These are phyloP conservation scores for Verticillium tricorpus DNA, from an alignment of 2,329 filamentous ascomycete species.

Conservation along the genomic window DNA sequence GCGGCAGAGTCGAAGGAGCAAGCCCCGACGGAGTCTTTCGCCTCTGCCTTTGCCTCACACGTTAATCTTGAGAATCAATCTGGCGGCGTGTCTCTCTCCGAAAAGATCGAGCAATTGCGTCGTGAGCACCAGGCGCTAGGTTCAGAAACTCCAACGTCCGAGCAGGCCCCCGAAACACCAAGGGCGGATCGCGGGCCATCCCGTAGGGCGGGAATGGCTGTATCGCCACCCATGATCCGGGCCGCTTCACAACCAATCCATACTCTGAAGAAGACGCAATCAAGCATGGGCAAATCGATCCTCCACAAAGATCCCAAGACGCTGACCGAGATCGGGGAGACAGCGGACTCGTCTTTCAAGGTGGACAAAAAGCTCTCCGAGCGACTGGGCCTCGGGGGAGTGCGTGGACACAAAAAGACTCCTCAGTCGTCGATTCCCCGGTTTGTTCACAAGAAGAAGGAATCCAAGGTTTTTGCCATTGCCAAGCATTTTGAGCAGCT, in stretches of 20 bases:
- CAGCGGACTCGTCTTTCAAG: slow-evolving; percentile 37
- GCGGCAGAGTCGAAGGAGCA: neutral
- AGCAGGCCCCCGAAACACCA: slow-evolving; percentile 16
- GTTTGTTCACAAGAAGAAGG: slow-evolving; percentile 71
- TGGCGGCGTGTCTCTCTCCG: slow-evolving; percentile 27
- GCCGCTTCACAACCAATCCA: slow-evolving; percentile 48
- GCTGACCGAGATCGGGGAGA: slow-evolving; percentile 20
- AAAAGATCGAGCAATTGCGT: slow-evolving; percentile 47
- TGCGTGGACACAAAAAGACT: slow-evolving; percentile 56
- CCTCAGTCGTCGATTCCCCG: slow-evolving; percentile 78
- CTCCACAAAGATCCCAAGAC: slow-evolving; percentile 27
- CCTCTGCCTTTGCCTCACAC: neutral
- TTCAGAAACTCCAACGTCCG: slow-evolving; percentile 1
- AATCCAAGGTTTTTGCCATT: slow-evolving; percentile 81
- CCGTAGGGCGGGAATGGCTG: slow-evolving; percentile 39
- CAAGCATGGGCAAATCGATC: slow-evolving; percentile 34
- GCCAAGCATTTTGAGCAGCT: slow-evolving; percentile 96
- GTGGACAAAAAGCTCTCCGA: slow-evolving; percentile 75
- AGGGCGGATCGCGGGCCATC: slow-evolving; percentile 31
- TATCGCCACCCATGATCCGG: slow-evolving; percentile 50
- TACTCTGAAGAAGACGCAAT: slow-evolving; percentile 40
- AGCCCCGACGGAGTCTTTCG: neutral
- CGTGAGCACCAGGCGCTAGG: slow-evolving; percentile 38
- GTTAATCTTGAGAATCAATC: neutral
- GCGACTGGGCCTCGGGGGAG: slow-evolving; percentile 59